Conservation (phyloP, 2,329 filamentous ascomycete genomes). For the Cladosporium oxysporum region DNA sequence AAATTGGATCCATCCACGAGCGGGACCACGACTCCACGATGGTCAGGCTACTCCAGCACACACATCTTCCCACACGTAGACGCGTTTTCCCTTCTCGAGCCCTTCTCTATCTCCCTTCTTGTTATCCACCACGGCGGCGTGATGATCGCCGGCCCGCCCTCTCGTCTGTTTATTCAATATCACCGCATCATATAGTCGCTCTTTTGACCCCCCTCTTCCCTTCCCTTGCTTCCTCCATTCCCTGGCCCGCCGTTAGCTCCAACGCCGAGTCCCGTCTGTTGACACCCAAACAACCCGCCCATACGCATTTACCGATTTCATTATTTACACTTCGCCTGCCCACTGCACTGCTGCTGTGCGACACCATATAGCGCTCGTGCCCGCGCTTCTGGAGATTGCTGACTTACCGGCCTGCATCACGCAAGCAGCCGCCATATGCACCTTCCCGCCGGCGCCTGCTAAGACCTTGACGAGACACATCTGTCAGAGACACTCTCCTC, state of each 20-base stretch:
- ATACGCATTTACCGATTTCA: background rate
- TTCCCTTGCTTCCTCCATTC: background rate
- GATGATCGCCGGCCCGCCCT: background rate
- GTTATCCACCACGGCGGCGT: conserved; percentile 5
- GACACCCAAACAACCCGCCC: conserved; percentile 12
- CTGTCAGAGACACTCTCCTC: background rate
- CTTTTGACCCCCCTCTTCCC: conserved; percentile 4
- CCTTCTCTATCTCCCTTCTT: background rate
- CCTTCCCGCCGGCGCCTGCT: conserved; percentile 15
- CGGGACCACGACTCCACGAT: conserved; percentile 1
- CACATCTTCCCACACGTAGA: conserved; percentile 2
- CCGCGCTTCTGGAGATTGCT: background rate
- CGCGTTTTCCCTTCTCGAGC: background rate
- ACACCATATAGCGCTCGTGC: background rate
- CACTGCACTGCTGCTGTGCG: conserved; percentile 9
- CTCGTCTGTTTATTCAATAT: conserved; percentile 8
- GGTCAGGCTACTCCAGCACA: background rate
- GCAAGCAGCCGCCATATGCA: background rate
- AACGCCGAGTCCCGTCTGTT: conserved; percentile 6
- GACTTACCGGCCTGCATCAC: too few relatives aligned
- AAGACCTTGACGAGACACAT: conserved; percentile 5
- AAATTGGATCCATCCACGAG: conserved; percentile 8
- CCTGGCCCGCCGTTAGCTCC: conserved; percentile 9
- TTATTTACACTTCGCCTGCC: background rate
- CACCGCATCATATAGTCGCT: conserved; percentile 9